A percentile compares a stretch with the other conserved stretches of the same genome.
Evolutionary conservation across 2,329 filamentous ascomycete genomes (phyloP).

Genomic region (Alternaria conjuncta): DNA sequence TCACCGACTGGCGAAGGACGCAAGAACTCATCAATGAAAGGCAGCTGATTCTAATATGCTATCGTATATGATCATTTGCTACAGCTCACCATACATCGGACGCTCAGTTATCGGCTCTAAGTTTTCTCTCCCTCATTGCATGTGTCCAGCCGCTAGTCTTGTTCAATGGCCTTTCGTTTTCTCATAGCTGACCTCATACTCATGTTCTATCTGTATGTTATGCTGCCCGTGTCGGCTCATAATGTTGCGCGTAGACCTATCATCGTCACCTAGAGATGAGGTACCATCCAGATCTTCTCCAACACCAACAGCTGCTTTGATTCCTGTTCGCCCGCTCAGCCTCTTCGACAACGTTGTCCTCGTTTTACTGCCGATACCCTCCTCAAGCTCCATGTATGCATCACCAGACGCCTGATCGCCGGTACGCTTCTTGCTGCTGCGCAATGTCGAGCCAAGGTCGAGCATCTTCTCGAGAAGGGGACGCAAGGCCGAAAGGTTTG

Average conservation of each 20-base stretch:
- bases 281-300: neutral
- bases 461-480: conserved; percentile 19
- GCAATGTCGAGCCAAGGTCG: conserved; percentile 12
- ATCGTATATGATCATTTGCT: neutral
- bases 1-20: too few species aligned
- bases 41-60: neutral
- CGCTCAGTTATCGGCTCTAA: neutral
- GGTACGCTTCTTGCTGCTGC: conserved; percentile 4
- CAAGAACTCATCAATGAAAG: too few species aligned
- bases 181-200: neutral
- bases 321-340: neutral
- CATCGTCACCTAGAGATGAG: neutral
- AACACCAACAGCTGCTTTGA: neutral
- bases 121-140: neutral
- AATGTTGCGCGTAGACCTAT: neutral
- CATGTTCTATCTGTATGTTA: neutral
- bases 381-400: conserved; percentile 12
- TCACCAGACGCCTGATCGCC: conserved; percentile 9
- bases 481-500: conserved; percentile 17
- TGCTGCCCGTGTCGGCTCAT: neutral
- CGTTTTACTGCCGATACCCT: neutral
- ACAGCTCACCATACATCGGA: neutral
- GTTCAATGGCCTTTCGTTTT: neutral
- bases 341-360: neutral
- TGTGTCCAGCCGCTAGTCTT: neutral